Conservation (phyloP, 495 filamentous ascomycete species). For the Penicillium samsonianum region DNA sequence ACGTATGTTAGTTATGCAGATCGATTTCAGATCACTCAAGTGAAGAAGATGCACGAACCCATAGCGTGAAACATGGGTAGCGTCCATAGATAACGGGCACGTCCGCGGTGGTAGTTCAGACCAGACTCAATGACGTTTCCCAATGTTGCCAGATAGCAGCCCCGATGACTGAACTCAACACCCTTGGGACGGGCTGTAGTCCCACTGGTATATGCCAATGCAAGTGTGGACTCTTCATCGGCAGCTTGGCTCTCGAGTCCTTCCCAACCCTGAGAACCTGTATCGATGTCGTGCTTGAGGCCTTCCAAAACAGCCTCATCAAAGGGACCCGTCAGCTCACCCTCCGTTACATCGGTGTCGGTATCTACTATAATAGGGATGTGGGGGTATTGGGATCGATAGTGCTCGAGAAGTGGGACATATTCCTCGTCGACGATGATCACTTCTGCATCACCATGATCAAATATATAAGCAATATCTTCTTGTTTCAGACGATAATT, state of each 20-base stretch:
- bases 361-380: conserved; percentile 77
- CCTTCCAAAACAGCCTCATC: conserved; percentile 84
- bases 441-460: conserved; percentile 79
- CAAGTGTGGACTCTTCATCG: conserved; percentile 78
- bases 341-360: conserved; percentile 78
- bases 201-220: conserved; percentile 89
- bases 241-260: conserved; percentile 66
- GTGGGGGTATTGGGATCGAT: conserved; percentile 54
- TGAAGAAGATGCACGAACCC: conserved; percentile 45
- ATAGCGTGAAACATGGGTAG: conserved; percentile 96
- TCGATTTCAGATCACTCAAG: background rate
- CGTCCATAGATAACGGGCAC: conserved; percentile 87
- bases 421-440: conserved; percentile 89
- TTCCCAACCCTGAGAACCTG: conserved; percentile 70
- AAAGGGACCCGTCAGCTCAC: conserved; percentile 75
- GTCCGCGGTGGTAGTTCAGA: conserved; percentile 65
- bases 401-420: conserved; percentile 64
- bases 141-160: conserved; percentile 79
- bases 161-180: conserved; percentile 87
- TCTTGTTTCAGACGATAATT: conserved; percentile 88
- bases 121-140: conserved; percentile 88
- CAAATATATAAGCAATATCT: conserved; percentile 89
- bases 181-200: conserved; percentile 93
- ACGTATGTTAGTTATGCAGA: background rate
- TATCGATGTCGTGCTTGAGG: conserved; percentile 62